Conservation (phyloP, 768 basidiomycete species). For the Tricholoma furcatifolium region DNA sequence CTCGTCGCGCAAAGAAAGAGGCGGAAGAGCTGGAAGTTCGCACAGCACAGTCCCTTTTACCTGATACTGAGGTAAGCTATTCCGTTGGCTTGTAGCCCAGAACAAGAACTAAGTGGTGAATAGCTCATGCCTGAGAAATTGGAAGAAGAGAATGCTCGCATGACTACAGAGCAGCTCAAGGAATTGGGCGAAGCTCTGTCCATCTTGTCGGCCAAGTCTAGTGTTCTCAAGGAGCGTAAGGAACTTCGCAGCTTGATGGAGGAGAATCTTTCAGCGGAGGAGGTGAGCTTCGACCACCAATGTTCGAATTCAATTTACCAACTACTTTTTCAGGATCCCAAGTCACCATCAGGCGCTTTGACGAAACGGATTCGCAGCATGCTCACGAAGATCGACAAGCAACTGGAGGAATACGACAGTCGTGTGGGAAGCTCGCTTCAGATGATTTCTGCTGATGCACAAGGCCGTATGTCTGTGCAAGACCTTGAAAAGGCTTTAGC, state of each 20-base stretch:
- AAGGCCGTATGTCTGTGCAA: slow-evolving; percentile 85
- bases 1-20: slow-evolving; percentile 82
- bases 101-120: neutral
- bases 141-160: slow-evolving; percentile 77
- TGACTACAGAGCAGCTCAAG: slow-evolving; percentile 95
- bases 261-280: slow-evolving; percentile 87
- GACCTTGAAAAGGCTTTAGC: slow-evolving; percentile 89
- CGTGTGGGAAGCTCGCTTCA: slow-evolving; percentile 84
- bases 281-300: slow-evolving; percentile 42
- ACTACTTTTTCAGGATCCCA: slow-evolving; percentile 54
- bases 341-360: slow-evolving; percentile 80
- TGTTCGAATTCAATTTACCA: slow-evolving; percentile 1
- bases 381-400: slow-evolving; percentile 93
- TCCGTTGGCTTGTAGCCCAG: neutral
- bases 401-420: slow-evolving; percentile 88
- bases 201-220: slow-evolving; percentile 89
- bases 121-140: slow-evolving; percentile 64
- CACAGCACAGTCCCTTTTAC: slow-evolving; percentile 78
- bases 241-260: slow-evolving; percentile 92
- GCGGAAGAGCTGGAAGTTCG: slow-evolving; percentile 77
- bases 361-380: slow-evolving; percentile 95
- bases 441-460: slow-evolving; percentile 80
- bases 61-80: slow-evolving; percentile 78
- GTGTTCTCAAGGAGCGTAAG: slow-evolving; percentile 92
- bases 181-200: slow-evolving; percentile 91